Evolutionary conservation across 345 rosid genomes (phyloP).

Genomic region (Acer yangbiense): DNA sequence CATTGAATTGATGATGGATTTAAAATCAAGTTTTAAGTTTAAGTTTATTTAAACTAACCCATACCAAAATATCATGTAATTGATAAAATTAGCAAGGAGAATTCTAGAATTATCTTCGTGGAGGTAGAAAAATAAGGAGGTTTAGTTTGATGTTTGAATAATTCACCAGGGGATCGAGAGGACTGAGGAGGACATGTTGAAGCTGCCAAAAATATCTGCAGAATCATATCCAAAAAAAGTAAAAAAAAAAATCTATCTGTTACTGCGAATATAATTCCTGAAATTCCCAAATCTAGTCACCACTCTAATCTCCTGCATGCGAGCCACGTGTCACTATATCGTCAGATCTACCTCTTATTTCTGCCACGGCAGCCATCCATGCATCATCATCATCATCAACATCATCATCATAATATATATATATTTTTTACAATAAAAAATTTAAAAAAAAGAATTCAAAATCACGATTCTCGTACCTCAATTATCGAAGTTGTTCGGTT

Average conservation of each 20-base stretch:
- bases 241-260: too few species aligned
- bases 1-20: too few species aligned
- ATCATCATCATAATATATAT: too few species aligned
- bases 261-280: too few species aligned
- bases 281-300: neutral
- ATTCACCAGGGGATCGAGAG: neutral
- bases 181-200: neutral
- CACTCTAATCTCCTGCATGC: slow-evolving; percentile 22
- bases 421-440: neutral
- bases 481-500: slow-evolving; percentile 20
- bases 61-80: too few species aligned
- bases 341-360: too few species aligned
- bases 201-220: slow-evolving; percentile 1
- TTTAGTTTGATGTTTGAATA: neutral
- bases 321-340: slow-evolving; percentile 17
- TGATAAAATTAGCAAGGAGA: neutral
- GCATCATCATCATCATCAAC: too few species aligned
- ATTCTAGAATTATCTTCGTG: neutral
- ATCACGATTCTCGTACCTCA: neutral
- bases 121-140: neutral
- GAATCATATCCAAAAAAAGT: neutral
- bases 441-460: neutral
- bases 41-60: too few species aligned
- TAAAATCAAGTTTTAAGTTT: too few species aligned
- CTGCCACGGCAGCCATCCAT: too few species aligned